A percentile compares a stretch with the other conserved stretches of the same genome.
phyloP scores from a whole-genome alignment of 495 filamentous ascomycete genomes.

The Daldinia concentrica region DNA sequence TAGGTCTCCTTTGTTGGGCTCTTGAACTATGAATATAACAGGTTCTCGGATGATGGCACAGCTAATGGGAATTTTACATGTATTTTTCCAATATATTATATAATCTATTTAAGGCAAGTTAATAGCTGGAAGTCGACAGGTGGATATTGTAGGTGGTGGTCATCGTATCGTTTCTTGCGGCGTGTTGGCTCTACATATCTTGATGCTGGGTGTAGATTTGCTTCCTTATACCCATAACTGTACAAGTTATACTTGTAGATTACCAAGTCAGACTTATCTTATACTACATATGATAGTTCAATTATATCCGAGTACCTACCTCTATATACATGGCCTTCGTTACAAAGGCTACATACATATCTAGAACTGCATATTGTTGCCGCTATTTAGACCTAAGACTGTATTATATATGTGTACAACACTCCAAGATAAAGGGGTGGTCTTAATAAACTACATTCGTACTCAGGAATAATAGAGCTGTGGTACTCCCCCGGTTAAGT shows the following conservation, averaged over 20 bases:
- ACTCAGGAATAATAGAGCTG: not conserved
- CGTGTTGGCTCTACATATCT: not conserved
- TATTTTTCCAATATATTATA: constrained; percentile 14
- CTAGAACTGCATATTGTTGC: not conserved
- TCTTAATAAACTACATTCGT: not conserved
- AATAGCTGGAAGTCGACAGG: not conserved
- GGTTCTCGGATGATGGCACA: constrained; percentile 22
- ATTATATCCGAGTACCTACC: too few relatives aligned
- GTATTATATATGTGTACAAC: not conserved
- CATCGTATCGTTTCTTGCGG: not conserved
- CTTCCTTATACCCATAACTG: not conserved
- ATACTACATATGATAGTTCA: too few relatives aligned
- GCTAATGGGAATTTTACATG: constrained; percentile 15
- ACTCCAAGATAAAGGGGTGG: not conserved
- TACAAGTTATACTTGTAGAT: not conserved
- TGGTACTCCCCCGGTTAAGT: not conserved
- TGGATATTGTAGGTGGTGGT: not conserved
- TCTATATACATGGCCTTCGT: too few relatives aligned
- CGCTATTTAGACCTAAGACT: not conserved
- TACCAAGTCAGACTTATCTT: too few relatives aligned
- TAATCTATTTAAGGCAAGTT: not conserved
- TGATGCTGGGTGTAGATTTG: not conserved
- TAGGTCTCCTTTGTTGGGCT: constrained; percentile 26
- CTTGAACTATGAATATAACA: not conserved
- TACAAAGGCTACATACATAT: not conserved